Conservation (phyloP, 805 yeast species). For the Wickerhamia fluorescens region DNA sequence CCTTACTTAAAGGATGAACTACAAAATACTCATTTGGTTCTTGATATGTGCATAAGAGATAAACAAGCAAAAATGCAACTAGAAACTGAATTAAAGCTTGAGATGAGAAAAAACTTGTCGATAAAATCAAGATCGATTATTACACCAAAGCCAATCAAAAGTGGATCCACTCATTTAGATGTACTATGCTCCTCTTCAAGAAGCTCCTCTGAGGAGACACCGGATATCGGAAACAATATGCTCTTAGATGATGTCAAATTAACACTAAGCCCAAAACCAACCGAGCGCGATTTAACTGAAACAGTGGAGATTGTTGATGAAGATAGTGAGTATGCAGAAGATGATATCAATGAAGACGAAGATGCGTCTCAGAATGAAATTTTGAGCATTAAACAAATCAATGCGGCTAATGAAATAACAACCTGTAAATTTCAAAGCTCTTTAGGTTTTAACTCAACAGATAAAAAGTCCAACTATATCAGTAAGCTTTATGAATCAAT, state of each 20-base stretch:
- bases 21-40: slow-evolving; percentile 70
- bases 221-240: slow-evolving; percentile 26
- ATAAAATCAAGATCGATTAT: slow-evolving; percentile 25
- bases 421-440: slow-evolving; percentile 1
- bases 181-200: slow-evolving; percentile 29
- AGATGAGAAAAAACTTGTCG: slow-evolving; percentile 22
- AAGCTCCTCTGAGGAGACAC: slow-evolving; percentile 34
- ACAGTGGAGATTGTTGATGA: slow-evolving; percentile 12
- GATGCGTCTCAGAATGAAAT: slow-evolving; percentile 9
- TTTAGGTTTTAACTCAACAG: background rate
- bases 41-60: slow-evolving; percentile 47
- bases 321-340: slow-evolving; percentile 22
- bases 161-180: slow-evolving; percentile 11
- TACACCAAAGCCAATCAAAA: slow-evolving; percentile 26
- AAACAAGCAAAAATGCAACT: slow-evolving; percentile 30
- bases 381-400: slow-evolving; percentile 1
- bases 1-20: slow-evolving; percentile 67
- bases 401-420: background rate
- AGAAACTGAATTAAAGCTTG: slow-evolving; percentile 28
- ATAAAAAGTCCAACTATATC: slow-evolving; percentile 12
- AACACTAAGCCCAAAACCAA: slow-evolving; percentile 19
- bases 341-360: slow-evolving; percentile 20
- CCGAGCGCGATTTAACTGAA: slow-evolving; percentile 15
- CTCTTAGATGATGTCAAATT: slow-evolving; percentile 28
- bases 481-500: slow-evolving; percentile 27